Evolutionary conservation across 2,329 filamentous ascomycete species (phyloP), one percentile per base, ranked within the genome.

Genomic region (Pleurostoma richardsiae): DNA sequence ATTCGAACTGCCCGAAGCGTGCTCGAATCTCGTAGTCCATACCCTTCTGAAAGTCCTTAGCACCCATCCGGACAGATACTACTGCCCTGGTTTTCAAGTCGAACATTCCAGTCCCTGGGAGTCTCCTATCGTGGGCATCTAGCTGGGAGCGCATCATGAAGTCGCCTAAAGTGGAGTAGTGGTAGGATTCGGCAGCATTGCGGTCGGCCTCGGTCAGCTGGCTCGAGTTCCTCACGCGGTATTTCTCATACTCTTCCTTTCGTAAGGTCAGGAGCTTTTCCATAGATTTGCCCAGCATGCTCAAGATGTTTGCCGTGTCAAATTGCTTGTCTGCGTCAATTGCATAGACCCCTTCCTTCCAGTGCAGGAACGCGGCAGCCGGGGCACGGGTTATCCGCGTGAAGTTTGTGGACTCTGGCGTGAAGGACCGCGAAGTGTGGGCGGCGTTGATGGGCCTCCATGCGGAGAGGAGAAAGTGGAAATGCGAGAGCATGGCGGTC

Each of bases 271-370:
- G 76, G 30, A 97, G 77, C 67, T 97, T 96, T 66, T 99, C 94
- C 83, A 99, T 90, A 0, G 91, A 96, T 60, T 95, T 94, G 10
- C 94, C 94, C 11, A 99, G 78, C 76, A 92, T 90, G 67, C 87
- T 94, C 43, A 99, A 76, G 30, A 99, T 81, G 54, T 89, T 97
- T 30, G 88, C 86, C 6, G 72, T 78, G 57, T 96, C 91, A 55
- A 82, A 94, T 61, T 96, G 80, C 68, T 97, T 99, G 67, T 99
- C 94, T 1, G 91, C 89, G 63, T 99, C 94, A 49, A 99, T 94
- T 4, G 92, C 91, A 62, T 99, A 99, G 1, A 83, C 79, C 1
- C 91, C 92, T 59, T 96, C 80, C 54, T 88, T 86, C 66, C 84
- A 88, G 44, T 88, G 81, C 11, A 96, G 71, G 58, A 96, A 96